phyloP scores from a whole-genome alignment of 129 eudicot genomes.

The Mikania micrantha region DNA sequence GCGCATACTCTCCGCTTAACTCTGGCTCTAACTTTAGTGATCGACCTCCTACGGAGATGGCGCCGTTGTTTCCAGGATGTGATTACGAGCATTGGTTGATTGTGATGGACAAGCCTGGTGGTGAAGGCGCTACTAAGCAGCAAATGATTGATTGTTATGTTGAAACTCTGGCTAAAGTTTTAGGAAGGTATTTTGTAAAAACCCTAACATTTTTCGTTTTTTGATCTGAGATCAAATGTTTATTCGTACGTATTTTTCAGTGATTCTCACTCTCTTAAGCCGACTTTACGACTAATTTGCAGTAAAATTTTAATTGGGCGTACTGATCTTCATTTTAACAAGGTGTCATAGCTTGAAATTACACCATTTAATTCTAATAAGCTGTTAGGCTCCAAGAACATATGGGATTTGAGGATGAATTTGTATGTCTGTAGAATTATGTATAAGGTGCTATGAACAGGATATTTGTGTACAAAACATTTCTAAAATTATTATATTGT shows the following conservation, averaged over 20 bases:
- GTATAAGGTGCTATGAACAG: neutral
- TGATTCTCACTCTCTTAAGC: neutral
- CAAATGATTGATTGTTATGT: constrained; percentile 90
- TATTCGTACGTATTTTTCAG: neutral
- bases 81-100: constrained; percentile 98
- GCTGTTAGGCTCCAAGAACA: no score
- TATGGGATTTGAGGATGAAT: no score
- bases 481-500: neutral
- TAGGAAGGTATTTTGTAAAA: constrained; percentile 62
- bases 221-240: neutral
- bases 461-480: neutral
- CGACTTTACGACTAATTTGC: neutral
- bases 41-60: constrained; percentile 98
- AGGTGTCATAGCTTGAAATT: neutral
- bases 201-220: neutral
- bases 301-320: neutral
- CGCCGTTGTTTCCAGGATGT: constrained; percentile 94
- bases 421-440: neutral
- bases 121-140: constrained; percentile 81
- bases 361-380: neutral
- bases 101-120: constrained; percentile 97
- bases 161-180: constrained; percentile 72
- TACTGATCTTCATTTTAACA: neutral
- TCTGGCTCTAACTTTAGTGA: constrained; percentile 72
- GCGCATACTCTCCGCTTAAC: constrained; percentile 88